Conservation (phyloP, 257 asterid species). For the Penstemon barbatus region DNA sequence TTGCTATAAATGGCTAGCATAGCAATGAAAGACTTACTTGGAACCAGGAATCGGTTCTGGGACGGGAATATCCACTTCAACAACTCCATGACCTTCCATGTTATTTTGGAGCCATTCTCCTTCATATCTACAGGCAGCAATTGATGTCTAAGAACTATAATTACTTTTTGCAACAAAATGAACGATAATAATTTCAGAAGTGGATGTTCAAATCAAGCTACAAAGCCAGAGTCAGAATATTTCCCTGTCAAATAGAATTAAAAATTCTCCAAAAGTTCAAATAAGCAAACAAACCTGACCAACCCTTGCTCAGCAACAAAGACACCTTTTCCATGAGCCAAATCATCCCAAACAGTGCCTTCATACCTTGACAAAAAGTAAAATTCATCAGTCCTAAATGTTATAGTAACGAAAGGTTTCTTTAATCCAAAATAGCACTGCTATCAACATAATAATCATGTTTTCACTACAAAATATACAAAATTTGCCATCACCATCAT, state of each 20-base stretch:
- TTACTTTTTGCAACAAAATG: not conserved
- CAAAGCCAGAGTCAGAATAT: slow-evolving; percentile 12
- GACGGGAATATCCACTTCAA: slow-evolving; percentile 92
- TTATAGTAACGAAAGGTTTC: not conserved
- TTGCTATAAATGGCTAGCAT: slow-evolving; percentile 1
- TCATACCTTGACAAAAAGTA: slow-evolving; percentile 64
- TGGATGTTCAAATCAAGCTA: not conserved
- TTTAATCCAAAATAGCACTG: too few species aligned
- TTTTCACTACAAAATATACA: too few species aligned
- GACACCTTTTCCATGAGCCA: slow-evolving; percentile 98
- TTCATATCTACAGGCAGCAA: slow-evolving; percentile 63
- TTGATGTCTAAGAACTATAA: slow-evolving; percentile 1
- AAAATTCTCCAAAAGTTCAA: slow-evolving; percentile 1
- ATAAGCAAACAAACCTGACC: slow-evolving; percentile 65
- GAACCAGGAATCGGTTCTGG: slow-evolving; percentile 91
- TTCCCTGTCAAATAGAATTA: not conserved
- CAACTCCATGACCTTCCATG: slow-evolving; percentile 99
- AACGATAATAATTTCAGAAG: not conserved
- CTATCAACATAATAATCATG: too few species aligned
- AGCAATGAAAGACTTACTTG: slow-evolving; percentile 50
- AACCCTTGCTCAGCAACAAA: slow-evolving; percentile 80
- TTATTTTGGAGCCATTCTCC: slow-evolving; percentile 97
- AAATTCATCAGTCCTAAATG: slow-evolving; percentile 20
- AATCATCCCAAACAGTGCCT: slow-evolving; percentile 99
- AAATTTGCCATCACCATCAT: too few species aligned